These are phyloP conservation scores for Oxyria digyna DNA, from an alignment of 148 eudicot species.

Conservation along the genomic window DNA sequence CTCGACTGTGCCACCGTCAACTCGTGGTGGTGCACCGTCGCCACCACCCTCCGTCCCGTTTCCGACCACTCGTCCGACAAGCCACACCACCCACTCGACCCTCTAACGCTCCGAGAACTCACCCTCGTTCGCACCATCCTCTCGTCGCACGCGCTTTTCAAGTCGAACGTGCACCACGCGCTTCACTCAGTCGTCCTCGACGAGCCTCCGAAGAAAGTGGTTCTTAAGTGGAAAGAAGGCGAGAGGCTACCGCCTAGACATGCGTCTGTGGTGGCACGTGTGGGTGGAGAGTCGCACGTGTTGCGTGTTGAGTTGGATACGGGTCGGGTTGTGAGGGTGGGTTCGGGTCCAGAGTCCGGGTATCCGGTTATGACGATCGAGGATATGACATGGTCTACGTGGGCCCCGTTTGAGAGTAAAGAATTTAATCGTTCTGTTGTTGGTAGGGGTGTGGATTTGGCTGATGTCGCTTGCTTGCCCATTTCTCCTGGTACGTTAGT, in stretches of 20 bases:
- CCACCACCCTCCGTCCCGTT: slow-evolving; percentile 19
- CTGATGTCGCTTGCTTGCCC: slow-evolving; percentile 79
- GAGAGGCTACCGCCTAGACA: slow-evolving; percentile 49
- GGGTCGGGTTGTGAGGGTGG: slow-evolving; percentile 28
- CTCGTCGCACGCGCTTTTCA: slow-evolving; percentile 37
- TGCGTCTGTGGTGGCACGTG: slow-evolving; percentile 74
- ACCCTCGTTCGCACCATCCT: slow-evolving; percentile 38
- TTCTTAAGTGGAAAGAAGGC: slow-evolving; percentile 55
- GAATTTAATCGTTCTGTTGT: slow-evolving; percentile 67
- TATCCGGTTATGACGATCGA: slow-evolving; percentile 87
- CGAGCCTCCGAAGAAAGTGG: slow-evolving; percentile 53
- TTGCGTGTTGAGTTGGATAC: slow-evolving; percentile 38
- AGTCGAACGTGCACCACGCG: slow-evolving; percentile 22
- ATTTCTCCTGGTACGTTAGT: slow-evolving; percentile 41
- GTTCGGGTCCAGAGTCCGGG: slow-evolving; percentile 34
- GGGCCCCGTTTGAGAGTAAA: slow-evolving; percentile 50
- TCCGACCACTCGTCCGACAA: slow-evolving; percentile 35
- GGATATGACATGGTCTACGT: slow-evolving; percentile 58
- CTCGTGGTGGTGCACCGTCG: slow-evolving; percentile 26
- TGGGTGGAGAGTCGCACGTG: slow-evolving; percentile 30
- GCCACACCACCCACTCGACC: slow-evolving; percentile 79
- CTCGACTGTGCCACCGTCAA: background rate
- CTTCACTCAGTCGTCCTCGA: slow-evolving; percentile 68
- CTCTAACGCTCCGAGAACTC: slow-evolving; percentile 60
- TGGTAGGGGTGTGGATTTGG: slow-evolving; percentile 58